Evolutionary conservation across 2,329 filamentous ascomycete genomes (phyloP).

Genomic region (Cercospora beticola): DNA sequence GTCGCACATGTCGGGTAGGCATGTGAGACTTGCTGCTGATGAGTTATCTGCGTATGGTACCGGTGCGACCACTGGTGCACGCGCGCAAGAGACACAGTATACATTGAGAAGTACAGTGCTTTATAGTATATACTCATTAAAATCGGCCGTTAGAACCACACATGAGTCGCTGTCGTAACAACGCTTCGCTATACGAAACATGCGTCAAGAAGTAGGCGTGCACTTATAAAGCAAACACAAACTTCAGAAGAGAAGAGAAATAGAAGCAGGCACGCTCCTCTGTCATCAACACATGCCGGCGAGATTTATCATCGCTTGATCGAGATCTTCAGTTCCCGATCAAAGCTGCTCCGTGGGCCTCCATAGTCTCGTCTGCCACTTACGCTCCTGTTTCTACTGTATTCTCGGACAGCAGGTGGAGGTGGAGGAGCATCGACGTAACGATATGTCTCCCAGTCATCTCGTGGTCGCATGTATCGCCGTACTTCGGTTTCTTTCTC

Average conservation of each 20-base stretch:
- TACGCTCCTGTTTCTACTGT: slow-evolving; percentile 26
- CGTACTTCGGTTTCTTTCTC: slow-evolving; percentile 48
- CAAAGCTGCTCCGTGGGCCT: slow-evolving; percentile 8
- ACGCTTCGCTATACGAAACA: neutral
- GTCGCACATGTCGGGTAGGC: neutral
- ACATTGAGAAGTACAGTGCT: neutral
- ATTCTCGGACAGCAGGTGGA: slow-evolving; percentile 16
- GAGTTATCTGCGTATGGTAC: neutral
- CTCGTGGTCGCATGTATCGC: slow-evolving; percentile 36
- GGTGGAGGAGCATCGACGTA: slow-evolving; percentile 44
- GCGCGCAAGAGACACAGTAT: neutral
- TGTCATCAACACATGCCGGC: neutral
- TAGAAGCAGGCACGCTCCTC: neutral
- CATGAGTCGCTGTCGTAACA: neutral
- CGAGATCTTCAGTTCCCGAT: slow-evolving; percentile 16
- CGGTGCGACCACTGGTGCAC: neutral
- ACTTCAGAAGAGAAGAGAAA: neutral
- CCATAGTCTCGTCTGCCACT: slow-evolving; percentile 16
- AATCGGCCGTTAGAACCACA: neutral
- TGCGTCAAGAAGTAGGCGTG: neutral
- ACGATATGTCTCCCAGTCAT: slow-evolving; percentile 48
- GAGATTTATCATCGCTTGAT: slow-evolving; percentile 8
- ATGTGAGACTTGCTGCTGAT: neutral
- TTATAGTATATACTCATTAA: neutral
- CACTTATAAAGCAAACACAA: neutral